phyloP scores from a whole-genome alignment of 2,329 filamentous ascomycete genomes.

The Aureobasidium sp. region DNA sequence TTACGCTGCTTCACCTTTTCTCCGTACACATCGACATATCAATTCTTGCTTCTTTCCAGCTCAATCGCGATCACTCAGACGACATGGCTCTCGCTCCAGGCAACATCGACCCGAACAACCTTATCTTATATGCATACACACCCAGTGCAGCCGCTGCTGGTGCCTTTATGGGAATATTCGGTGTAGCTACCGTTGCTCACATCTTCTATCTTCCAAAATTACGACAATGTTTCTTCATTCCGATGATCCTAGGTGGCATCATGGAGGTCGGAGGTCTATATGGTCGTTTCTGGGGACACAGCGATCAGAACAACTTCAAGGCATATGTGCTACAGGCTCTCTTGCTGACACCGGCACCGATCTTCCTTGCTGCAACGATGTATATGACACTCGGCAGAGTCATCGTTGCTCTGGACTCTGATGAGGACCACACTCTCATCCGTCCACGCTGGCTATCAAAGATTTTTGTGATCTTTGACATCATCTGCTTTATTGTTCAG shows the following conservation, averaged over 20 bases:
- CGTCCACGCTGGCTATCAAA: constrained; percentile 41
- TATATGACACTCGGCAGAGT: constrained; percentile 39
- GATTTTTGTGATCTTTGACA: constrained; percentile 47
- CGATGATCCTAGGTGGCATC: constrained; percentile 29
- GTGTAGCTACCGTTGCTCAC: constrained; percentile 24
- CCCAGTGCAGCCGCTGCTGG: constrained; percentile 27
- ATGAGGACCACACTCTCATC: constrained; percentile 32
- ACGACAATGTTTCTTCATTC: constrained; percentile 30
- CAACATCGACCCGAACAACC: not conserved
- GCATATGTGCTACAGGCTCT: constrained; percentile 35
- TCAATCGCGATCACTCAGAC: not conserved
- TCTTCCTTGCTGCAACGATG: constrained; percentile 38
- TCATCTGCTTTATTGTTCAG: constrained; percentile 46
- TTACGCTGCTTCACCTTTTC: too few relatives aligned
- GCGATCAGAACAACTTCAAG: constrained; percentile 27
- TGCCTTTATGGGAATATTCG: constrained; percentile 29
- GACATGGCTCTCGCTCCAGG: constrained; percentile 3
- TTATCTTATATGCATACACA: constrained; percentile 25
- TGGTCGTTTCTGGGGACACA: constrained; percentile 30
- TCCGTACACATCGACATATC: not conserved
- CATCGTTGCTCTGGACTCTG: constrained; percentile 20
- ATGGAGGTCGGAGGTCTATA: constrained; percentile 35
- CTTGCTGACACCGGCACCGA: constrained; percentile 36
- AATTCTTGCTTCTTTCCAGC: not conserved
- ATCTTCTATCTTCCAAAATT: constrained; percentile 25